Conservation (phyloP, 2,329 filamentous ascomycete species). For the Thielaviopsis cerberus region DNA sequence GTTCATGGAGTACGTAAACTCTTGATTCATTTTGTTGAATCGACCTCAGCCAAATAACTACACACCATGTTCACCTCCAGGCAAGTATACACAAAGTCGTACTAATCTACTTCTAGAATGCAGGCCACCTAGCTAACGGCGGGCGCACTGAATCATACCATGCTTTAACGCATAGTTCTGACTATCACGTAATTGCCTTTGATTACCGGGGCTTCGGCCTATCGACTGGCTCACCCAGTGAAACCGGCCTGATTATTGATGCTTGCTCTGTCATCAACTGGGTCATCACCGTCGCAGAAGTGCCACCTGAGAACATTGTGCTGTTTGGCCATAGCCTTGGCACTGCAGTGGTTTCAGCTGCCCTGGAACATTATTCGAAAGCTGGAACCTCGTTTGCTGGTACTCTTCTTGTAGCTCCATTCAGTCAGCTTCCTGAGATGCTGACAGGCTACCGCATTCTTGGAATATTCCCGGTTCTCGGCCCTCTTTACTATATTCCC, state of each 20-base stretch:
- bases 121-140: constrained; percentile 65
- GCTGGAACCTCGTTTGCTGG: constrained; percentile 54
- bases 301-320: constrained; percentile 55
- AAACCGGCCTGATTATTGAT: constrained; percentile 65
- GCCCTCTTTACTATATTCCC: constrained; percentile 36
- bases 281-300: constrained; percentile 41
- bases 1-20: constrained; percentile 9
- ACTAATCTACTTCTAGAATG: constrained; percentile 37
- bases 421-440: constrained; percentile 55
- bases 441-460: constrained; percentile 60
- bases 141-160: constrained; percentile 63
- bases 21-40: background rate
- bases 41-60: background rate
- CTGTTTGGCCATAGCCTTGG: constrained; percentile 76
- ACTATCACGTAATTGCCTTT: constrained; percentile 66
- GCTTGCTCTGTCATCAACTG: constrained; percentile 56
- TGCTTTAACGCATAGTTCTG: constrained; percentile 51
- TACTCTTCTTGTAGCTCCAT: constrained; percentile 61
- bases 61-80: constrained; percentile 18
- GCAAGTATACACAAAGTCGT: constrained; percentile 29
- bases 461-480: constrained; percentile 64
- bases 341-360: constrained; percentile 62
- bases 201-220: constrained; percentile 81
- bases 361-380: constrained; percentile 49
- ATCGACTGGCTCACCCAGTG: constrained; percentile 62